phyloP scores from a whole-genome alignment of 352 stramenopile species.

The Halophytophthora polymorphica region DNA sequence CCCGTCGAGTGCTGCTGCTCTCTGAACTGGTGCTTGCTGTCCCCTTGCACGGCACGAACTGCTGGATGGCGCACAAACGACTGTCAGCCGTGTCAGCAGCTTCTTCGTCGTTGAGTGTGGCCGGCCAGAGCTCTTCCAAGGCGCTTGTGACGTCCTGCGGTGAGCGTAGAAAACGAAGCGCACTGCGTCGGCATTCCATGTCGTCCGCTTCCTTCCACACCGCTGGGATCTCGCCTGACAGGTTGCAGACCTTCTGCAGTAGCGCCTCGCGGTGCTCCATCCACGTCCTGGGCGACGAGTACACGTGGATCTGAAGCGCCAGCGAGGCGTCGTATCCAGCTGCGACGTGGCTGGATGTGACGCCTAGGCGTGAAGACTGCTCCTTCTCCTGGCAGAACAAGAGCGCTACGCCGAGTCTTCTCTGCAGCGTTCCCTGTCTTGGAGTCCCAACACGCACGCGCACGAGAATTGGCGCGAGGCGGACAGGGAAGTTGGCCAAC shows the following conservation, averaged over 20 bases:
- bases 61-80: conserved; percentile 34
- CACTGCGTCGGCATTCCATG: conserved; percentile 19
- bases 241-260: conserved; percentile 18
- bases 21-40: conserved; percentile 1
- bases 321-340: conserved; percentile 1
- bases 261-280: conserved; percentile 10
- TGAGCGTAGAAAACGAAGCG: conserved; percentile 9
- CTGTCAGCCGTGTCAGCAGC: neutral
- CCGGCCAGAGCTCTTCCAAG: conserved; percentile 17
- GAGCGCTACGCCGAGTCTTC: conserved; percentile 12
- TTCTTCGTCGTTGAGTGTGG: neutral
- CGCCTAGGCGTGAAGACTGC: conserved; percentile 4
- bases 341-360: neutral
- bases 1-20: conserved; percentile 17
- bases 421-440: neutral
- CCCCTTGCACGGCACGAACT: conserved; percentile 46
- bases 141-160: conserved; percentile 16
- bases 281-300: conserved; percentile 10
- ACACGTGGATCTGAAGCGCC: conserved; percentile 16
- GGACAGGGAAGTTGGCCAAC: conserved; percentile 24
- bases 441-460: conserved; percentile 10
- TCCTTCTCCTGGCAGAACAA: conserved; percentile 22
- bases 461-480: conserved; percentile 23
- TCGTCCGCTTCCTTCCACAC: conserved; percentile 17
- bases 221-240: conserved; percentile 18